Base-by-base conservation (phyloP, 2,329 filamentous ascomycete species). In the Gaeumannomyces tritici region DNA sequence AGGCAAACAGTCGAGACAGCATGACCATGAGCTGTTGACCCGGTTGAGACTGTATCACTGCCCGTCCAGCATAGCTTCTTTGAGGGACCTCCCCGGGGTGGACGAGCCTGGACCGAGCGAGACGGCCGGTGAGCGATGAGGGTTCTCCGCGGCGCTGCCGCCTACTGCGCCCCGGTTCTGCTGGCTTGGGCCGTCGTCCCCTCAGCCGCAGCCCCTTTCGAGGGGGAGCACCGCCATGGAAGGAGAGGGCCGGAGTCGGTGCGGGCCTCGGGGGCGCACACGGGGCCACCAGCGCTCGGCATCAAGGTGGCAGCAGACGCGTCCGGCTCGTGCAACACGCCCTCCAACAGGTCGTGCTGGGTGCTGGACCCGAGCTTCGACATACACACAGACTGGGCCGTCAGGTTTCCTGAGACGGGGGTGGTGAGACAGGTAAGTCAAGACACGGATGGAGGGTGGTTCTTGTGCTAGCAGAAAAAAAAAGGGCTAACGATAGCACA, bases 351-450 rank as follows among this genome's bases (percentile, higher is more conserved):
- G 42, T 51, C 42, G 18, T 51, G 42, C 21, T 80, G 80, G 81
- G 79, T 80, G 27, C 42, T 21, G 42, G 8, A 51, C 42, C 42
- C 42, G 21, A 73, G 81, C 57, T 79, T 78, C 64, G 77, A 76
- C 59, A 74, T 82, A 57, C 71, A 76, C 54, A 81, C 79, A 2
- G 76, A 83, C 67, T 82, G 77, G 67, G 73, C 70, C 28, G 69
- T 70, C 0, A 69, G 71, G 1, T 70, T 69, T 9, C 76, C 78
- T 3, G 72, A 80, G 59, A 83, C 81, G 1, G 79, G 80, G 1
- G 78, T 80, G 0, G 80, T 76, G 12, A 71, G 77, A 12, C 82
- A 85, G 62, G 81, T 51, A 3, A 51, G 42, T 51, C 42, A 11
- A 6, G 35, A 4, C 12, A 12, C 18, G 6, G 21, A 21, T n/a